A percentile compares a stretch with the other conserved stretches of the same genome.
Evolutionary conservation across 352 stramenopile genomes (phyloP).

Genomic region (Phytophthora rubi): DNA sequence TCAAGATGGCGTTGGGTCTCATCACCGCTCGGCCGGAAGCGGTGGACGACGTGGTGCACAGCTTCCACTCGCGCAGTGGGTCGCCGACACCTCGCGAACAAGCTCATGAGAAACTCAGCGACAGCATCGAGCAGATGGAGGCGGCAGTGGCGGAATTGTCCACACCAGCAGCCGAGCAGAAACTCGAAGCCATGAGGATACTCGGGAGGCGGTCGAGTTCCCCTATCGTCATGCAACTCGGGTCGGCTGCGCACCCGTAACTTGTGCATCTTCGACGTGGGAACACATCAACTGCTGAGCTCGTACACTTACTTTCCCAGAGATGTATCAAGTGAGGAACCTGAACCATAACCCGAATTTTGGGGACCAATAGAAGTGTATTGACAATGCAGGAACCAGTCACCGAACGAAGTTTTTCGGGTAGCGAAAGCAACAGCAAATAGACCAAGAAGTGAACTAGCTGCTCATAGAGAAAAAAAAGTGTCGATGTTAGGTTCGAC

Average conservation of each 20-base stretch:
- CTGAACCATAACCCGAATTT: no score
- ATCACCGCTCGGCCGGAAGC: constrained; percentile 13
- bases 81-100: constrained; percentile 9
- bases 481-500: no score
- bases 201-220: not conserved
- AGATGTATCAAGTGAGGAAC: no score
- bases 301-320: no score
- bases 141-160: constrained; percentile 22
- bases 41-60: constrained; percentile 10
- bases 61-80: constrained; percentile 22
- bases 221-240: not conserved
- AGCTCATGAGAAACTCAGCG: constrained; percentile 12
- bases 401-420: no score
- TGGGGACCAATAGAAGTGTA: no score
- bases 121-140: constrained; percentile 26
- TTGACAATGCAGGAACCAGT: no score
- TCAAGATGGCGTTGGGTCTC: constrained; percentile 22
- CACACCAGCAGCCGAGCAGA: not conserved
- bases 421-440: no score
- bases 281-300: not conserved
- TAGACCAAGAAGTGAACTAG: no score
- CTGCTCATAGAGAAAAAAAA: no score
- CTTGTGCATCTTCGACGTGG: not conserved
- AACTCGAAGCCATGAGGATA: not conserved
- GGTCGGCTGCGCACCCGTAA: not conserved